phyloP scores from a whole-genome alignment of 2,329 filamentous ascomycete species.

The Epichloe scottii region DNA sequence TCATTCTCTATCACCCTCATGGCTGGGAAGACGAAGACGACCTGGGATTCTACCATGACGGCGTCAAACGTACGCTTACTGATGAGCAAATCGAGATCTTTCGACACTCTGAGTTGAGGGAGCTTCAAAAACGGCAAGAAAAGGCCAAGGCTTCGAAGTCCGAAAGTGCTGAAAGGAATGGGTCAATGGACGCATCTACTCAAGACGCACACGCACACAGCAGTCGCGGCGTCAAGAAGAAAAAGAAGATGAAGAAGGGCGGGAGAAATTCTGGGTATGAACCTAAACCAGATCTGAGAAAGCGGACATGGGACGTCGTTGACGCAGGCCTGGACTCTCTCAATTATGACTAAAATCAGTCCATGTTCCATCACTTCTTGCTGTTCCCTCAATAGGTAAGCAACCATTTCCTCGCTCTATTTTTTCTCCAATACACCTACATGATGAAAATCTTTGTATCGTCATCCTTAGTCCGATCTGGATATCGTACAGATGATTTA shows the following conservation, averaged over 20 bases:
- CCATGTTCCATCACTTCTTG: not conserved
- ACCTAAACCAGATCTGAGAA: conserved; percentile 49
- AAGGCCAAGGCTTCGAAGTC: conserved; percentile 16
- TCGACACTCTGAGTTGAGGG: conserved; percentile 73
- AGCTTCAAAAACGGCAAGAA: conserved; percentile 44
- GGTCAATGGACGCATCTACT: not conserved
- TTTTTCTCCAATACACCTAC: not conserved
- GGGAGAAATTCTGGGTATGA: conserved; percentile 27
- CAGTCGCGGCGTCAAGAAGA: conserved; percentile 16
- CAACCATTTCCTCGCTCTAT: conserved; percentile 13
- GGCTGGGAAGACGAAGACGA: conserved; percentile 38
- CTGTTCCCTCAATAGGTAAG: conserved; percentile 7
- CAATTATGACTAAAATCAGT: conserved; percentile 40
- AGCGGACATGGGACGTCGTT: conserved; percentile 56
- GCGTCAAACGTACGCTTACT: conserved; percentile 77
- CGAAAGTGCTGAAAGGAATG: not conserved
- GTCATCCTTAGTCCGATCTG: conserved; percentile 90
- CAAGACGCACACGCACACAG: not conserved
- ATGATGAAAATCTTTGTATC: conserved; percentile 85
- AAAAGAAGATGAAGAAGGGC: conserved; percentile 27
- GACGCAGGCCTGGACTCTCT: conserved; percentile 47
- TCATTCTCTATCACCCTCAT: not conserved
- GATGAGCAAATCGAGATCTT: conserved; percentile 88
- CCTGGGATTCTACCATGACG: conserved; percentile 77
- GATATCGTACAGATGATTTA: conserved; percentile 21